These are phyloP conservation scores for Rhizomucor pusillus DNA, from an alignment of 371 early-diverging fungal species.

Conservation along the genomic window DNA sequence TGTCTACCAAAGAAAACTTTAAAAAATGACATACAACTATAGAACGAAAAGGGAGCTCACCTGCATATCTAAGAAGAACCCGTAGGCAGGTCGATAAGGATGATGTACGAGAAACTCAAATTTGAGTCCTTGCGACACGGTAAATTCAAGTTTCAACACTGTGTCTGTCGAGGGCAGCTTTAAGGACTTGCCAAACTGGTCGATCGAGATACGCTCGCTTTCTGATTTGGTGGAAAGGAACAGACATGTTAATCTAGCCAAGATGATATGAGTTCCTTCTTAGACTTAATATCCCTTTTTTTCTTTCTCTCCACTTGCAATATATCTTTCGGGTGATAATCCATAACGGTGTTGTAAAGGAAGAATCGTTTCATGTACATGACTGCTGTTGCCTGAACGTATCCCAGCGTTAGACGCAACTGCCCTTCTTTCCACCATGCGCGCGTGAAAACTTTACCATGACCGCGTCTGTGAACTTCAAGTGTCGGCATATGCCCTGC, in stretches of 20 bases:
- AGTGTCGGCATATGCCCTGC: constrained; percentile 28
- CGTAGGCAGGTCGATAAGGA: constrained; percentile 81
- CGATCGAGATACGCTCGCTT: constrained; percentile 70
- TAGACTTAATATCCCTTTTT: not conserved
- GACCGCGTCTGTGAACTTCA: constrained; percentile 58
- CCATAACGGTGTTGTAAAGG: constrained; percentile 82
- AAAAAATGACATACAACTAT: too few relatives aligned
- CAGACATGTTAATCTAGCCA: constrained; percentile 70
- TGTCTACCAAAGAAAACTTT: too few relatives aligned
- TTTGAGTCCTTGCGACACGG: constrained; percentile 75
- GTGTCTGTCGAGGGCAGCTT: constrained; percentile 26
- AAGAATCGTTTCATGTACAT: constrained; percentile 91
- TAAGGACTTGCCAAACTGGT: constrained; percentile 62
- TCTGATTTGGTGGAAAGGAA: constrained; percentile 89
- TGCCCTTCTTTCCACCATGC: not conserved
- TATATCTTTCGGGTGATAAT: constrained; percentile 84
- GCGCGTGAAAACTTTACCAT: constrained; percentile 31
- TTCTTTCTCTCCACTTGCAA: constrained; percentile 44
- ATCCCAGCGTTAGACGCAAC: not conserved
- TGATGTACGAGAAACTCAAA: constrained; percentile 86
- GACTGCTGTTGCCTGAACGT: constrained; percentile 79
- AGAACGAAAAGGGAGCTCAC: constrained; percentile 38
- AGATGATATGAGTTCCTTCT: too few relatives aligned
- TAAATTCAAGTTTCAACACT: constrained; percentile 70
- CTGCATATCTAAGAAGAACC: constrained; percentile 83